Evolutionary conservation across 2,329 filamentous ascomycete genomes (phyloP), one percentile per base, ranked within the genome.

Genomic region (Ophidiomyces ophidiicola): DNA sequence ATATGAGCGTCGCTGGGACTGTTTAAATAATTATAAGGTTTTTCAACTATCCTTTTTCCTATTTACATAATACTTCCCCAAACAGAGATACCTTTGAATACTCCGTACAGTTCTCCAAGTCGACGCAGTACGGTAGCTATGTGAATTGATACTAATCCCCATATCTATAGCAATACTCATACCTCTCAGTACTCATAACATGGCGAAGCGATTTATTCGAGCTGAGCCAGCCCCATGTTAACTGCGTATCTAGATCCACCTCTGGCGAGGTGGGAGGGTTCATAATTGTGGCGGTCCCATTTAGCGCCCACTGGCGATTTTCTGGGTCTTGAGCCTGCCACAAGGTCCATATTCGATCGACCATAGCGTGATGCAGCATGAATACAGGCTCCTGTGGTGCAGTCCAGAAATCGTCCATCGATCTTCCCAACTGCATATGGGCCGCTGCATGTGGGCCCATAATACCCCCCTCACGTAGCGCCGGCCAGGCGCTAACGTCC

Each of bases 191-290:
- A n/a, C n/a, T n/a, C n/a, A n/a, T n/a, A n/a, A n/a, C n/a, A n/a
- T n/a, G n/a, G n/a, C n/a, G n/a, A n/a, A n/a, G n/a, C n/a, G n/a
- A n/a, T n/a, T n/a, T n/a, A n/a, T n/a, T n/a, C n/a, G n/a, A n/a
- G n/a, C n/a, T n/a, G n/a, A n/a, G n/a, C n/a, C n/a, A n/a, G n/a
- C n/a, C n/a, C n/a, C n/a, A n/a, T n/a, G n/a, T n/a, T n/a, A n/a
- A n/a, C n/a, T n/a, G n/a, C 33, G 48, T 46, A 32, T 53, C 44
- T 10, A 53, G 40, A 7, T 46, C 50, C 19, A 43, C 41, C 34
- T 51, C 46, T 4, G 26, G 19, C 8, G 46, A 48, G 7, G 40
- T 48, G 18, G 47, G 48, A 10, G 11, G 10, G 26, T 42, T 42
- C 21, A 36, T 28, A 18, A 42, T 29, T 7, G 39, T 42, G 6